Conservation (phyloP, 805 yeast species). For the Saccharomyces paradoxus region DNA sequence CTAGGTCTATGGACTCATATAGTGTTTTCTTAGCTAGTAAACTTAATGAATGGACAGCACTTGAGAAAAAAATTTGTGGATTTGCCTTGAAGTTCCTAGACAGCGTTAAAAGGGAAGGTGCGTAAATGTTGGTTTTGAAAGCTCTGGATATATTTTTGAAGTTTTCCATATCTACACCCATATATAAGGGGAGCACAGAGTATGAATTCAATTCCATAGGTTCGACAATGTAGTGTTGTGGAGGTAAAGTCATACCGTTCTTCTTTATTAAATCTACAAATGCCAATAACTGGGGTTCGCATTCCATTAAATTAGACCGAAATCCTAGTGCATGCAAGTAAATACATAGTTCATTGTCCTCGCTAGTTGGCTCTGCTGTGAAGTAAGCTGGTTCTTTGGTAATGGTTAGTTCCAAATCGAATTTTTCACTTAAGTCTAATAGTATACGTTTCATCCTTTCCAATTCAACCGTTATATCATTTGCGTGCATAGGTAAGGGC, state of each 20-base stretch:
- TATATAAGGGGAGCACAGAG: constrained; percentile 17
- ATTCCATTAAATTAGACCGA: constrained; percentile 10
- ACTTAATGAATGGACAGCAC: constrained; percentile 14
- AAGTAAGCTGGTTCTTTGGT: constrained; percentile 6
- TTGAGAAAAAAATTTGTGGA: constrained; percentile 16
- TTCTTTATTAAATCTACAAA: constrained; percentile 9
- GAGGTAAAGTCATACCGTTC: neutral
- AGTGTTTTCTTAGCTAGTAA: constrained; percentile 15
- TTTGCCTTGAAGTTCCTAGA: neutral
- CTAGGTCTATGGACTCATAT: constrained; percentile 5
- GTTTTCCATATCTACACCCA: constrained; percentile 19
- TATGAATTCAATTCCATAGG: constrained; percentile 15
- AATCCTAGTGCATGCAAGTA: constrained; percentile 16
- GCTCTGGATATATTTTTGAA: constrained; percentile 11
- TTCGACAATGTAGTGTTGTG: constrained; percentile 11
- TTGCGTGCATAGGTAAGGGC: neutral
- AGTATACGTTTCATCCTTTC: constrained; percentile 4
- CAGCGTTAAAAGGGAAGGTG: constrained; percentile 10
- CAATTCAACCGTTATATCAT: neutral
- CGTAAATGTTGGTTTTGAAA: constrained; percentile 14
- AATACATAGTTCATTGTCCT: neutral
- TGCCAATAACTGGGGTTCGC: constrained; percentile 14
- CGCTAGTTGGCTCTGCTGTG: constrained; percentile 1
- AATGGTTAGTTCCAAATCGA: constrained; percentile 15
- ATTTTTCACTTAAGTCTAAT: constrained; percentile 9